These are phyloP conservation scores for Pseudogymnoascus sp. DNA, from an alignment of 2,329 filamentous ascomycete genomes.

Conservation along the genomic window DNA sequence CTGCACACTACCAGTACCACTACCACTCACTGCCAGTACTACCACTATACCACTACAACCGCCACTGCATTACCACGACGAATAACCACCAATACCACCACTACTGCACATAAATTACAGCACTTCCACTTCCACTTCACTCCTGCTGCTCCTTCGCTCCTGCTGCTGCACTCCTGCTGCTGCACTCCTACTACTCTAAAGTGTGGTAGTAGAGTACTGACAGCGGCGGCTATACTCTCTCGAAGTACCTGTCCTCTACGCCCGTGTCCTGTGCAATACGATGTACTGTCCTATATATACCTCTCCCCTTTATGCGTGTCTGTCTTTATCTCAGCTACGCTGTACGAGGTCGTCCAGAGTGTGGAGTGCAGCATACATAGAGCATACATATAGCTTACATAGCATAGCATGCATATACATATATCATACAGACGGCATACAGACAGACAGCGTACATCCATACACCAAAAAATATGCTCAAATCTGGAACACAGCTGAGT, in stretches of 20 bases:
- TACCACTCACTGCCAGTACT: neutral
- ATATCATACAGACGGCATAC: no score
- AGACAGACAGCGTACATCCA: no score
- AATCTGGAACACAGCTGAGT: neutral
- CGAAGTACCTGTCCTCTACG: neutral
- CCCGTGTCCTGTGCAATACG: neutral
- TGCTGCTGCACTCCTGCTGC: no score
- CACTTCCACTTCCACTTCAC: neutral
- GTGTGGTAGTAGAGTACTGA: no score
- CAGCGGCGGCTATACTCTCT: neutral
- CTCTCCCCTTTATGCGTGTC: neutral
- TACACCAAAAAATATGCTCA: neutral
- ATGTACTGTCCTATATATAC: neutral
- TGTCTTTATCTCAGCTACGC: neutral
- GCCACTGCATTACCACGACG: no score
- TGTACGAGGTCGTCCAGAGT: neutral
- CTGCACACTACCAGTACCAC: neutral
- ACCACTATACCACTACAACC: neutral
- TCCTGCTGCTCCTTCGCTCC: neutral
- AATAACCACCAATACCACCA: neutral
- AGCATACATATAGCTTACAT: neutral
- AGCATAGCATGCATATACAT: no score
- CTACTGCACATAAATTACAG: neutral
- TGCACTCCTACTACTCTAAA: no score
- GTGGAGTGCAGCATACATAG: no score